These are phyloP conservation scores for Yamadazyma laniorum DNA, from an alignment of 805 yeast genomes.

Conservation along the genomic window DNA sequence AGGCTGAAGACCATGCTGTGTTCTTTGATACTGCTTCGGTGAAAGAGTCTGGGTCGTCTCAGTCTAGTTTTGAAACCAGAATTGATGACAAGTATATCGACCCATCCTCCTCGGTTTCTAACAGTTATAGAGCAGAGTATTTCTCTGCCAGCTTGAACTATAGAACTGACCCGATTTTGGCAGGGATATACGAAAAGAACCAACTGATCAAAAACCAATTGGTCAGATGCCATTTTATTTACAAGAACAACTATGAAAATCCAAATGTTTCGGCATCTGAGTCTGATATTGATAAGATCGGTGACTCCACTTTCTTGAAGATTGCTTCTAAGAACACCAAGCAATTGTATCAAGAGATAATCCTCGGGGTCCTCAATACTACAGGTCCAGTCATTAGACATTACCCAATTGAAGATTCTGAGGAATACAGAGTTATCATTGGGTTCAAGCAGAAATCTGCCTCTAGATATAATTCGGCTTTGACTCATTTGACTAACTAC, in stretches of 20 bases:
- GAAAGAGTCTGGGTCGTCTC: constrained; percentile 24
- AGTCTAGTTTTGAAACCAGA: constrained; percentile 56
- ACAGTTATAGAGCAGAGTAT: constrained; percentile 70
- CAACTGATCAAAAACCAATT: constrained; percentile 42
- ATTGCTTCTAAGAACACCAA: constrained; percentile 82
- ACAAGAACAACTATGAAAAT: constrained; percentile 51
- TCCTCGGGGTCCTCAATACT: constrained; percentile 63
- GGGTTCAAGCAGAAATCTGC: constrained; percentile 85
- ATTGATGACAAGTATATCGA: constrained; percentile 84
- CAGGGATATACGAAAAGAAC: constrained; percentile 34
- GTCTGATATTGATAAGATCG: constrained; percentile 61
- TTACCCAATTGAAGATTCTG: constrained; percentile 71
- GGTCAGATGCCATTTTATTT: constrained; percentile 77
- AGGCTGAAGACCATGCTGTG: constrained; percentile 82
- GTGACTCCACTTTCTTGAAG: constrained; percentile 74
- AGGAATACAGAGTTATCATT: constrained; percentile 83
- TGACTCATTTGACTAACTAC: constrained; percentile 82
- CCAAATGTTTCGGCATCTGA: constrained; percentile 18
- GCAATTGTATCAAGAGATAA: constrained; percentile 67
- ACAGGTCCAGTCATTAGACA: constrained; percentile 94
- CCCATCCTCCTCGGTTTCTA: constrained; percentile 35
- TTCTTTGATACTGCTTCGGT: constrained; percentile 66
- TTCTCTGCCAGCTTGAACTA: constrained; percentile 64
- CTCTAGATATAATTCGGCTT: constrained; percentile 82
- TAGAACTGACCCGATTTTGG: constrained; percentile 44